phyloP scores from a whole-genome alignment of 768 basidiomycete species.

The Mycena filopes region DNA sequence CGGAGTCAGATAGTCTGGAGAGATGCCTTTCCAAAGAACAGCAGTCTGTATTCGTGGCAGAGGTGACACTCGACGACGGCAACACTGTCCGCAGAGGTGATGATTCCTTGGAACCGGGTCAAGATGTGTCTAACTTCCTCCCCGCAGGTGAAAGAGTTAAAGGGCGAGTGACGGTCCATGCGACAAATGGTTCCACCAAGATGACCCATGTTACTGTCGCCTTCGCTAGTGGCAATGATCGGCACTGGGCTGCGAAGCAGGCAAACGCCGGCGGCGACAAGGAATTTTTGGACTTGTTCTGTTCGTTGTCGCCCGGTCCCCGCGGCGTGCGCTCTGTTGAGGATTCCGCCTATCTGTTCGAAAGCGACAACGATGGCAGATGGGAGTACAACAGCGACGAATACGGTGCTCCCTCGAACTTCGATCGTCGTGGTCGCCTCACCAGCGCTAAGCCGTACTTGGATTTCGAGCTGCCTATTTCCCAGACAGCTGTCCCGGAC shows the following conservation, averaged over 20 bases:
- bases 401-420: no score
- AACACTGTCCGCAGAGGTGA: not conserved
- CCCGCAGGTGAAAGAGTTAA: not conserved
- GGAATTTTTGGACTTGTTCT: not conserved
- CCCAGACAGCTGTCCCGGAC: not conserved
- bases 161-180: slow-evolving; percentile 6
- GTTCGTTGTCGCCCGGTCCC: not conserved
- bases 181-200: slow-evolving; percentile 1
- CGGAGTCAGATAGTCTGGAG: no score
- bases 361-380: not conserved
- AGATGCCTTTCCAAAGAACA: slow-evolving; percentile 12
- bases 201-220: slow-evolving; percentile 1
- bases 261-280: not conserved
- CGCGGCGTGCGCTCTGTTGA: not conserved
- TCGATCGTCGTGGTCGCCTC: not conserved
- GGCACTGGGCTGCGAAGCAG: not conserved
- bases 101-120: not conserved
- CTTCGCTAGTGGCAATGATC: not conserved
- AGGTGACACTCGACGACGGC: slow-evolving; percentile 17
- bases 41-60: slow-evolving; percentile 4
- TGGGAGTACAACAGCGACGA: not conserved
- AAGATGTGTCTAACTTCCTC: not conserved
- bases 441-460: not conserved
- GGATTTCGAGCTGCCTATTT: slow-evolving; percentile 12
- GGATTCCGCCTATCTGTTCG: not conserved